These are phyloP conservation scores for Suhomyces chickasaworum DNA, from an alignment of 1,139 yeast genomes.

Conservation along the genomic window DNA sequence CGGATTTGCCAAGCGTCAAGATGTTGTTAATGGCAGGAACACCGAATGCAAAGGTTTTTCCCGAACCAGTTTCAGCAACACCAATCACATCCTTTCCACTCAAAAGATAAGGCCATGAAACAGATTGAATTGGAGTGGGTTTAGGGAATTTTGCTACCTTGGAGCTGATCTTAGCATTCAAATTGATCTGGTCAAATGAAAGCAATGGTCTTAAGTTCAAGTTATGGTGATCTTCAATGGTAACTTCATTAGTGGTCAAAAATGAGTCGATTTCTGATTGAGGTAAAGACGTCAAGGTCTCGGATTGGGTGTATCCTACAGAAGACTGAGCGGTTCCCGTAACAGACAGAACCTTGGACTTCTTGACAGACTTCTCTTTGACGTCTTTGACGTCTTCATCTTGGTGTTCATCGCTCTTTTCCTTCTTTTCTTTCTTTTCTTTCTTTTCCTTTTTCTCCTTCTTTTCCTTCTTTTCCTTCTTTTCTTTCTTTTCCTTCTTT, in stretches of 20 bases:
- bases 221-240: slow-evolving; percentile 69
- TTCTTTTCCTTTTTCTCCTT: slow-evolving; percentile 41
- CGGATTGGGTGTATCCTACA: slow-evolving; percentile 33
- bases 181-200: slow-evolving; percentile 61
- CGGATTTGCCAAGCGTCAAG: slow-evolving; percentile 44
- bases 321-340: slow-evolving; percentile 17
- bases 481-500: slow-evolving; percentile 47
- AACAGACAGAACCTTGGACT: slow-evolving; percentile 13
- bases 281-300: slow-evolving; percentile 35
- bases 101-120: slow-evolving; percentile 91
- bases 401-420: slow-evolving; percentile 20
- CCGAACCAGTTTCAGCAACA: slow-evolving; percentile 98
- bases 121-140: slow-evolving; percentile 98
- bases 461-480: slow-evolving; percentile 52
- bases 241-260: slow-evolving; percentile 70
- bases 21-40: slow-evolving; percentile 91
- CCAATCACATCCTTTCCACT: slow-evolving; percentile 88
- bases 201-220: slow-evolving; percentile 66
- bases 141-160: slow-evolving; percentile 71
- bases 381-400: slow-evolving; percentile 19
- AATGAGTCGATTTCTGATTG: slow-evolving; percentile 63
- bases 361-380: slow-evolving; percentile 14
- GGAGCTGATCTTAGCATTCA: slow-evolving; percentile 56
- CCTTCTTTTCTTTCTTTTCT: slow-evolving; percentile 36
- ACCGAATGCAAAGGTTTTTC: slow-evolving; percentile 96